Evolutionary conservation across 139 green algal species (phyloP).

Genomic region (Chlorella sp.): DNA sequence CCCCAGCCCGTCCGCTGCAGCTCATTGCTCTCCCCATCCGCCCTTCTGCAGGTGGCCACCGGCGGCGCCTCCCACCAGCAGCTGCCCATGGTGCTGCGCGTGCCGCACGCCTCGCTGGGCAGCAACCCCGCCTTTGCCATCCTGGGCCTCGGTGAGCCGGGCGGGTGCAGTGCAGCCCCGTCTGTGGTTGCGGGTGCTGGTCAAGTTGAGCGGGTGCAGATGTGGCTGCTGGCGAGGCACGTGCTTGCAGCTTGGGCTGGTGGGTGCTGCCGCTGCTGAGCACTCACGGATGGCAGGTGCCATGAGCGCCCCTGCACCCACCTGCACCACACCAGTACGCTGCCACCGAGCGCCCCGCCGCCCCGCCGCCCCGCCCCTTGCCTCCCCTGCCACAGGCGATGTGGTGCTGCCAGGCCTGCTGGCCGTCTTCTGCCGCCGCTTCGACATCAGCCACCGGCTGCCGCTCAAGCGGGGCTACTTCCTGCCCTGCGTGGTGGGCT

Average conservation of each 20-base stretch:
- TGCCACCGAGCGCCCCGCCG: too few species aligned
- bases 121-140: slow-evolving; percentile 33
- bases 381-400: slow-evolving; percentile 54
- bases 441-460: slow-evolving; percentile 19
- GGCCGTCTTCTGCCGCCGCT: slow-evolving; percentile 56
- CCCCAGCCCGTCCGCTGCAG: too few species aligned
- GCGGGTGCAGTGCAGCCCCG: not conserved
- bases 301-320: not conserved
- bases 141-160: slow-evolving; percentile 45
- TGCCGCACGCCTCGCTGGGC: slow-evolving; percentile 57
- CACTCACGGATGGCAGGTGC: not conserved
- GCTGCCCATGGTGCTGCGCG: slow-evolving; percentile 88
- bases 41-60: slow-evolving; percentile 45
- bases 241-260: not conserved
- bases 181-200: not conserved
- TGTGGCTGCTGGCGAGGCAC: not conserved
- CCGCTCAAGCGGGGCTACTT: slow-evolving; percentile 55
- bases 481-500: slow-evolving; percentile 54
- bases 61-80: slow-evolving; percentile 44
- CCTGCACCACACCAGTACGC: too few species aligned
- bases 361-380: too few species aligned
- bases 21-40: too few species aligned
- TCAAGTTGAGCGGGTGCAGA: not conserved
- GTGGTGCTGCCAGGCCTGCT: slow-evolving; percentile 86
- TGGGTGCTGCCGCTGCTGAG: not conserved